Base-by-base conservation (phyloP, 805 yeast species). In the Candida tammaniensis region DNA sequence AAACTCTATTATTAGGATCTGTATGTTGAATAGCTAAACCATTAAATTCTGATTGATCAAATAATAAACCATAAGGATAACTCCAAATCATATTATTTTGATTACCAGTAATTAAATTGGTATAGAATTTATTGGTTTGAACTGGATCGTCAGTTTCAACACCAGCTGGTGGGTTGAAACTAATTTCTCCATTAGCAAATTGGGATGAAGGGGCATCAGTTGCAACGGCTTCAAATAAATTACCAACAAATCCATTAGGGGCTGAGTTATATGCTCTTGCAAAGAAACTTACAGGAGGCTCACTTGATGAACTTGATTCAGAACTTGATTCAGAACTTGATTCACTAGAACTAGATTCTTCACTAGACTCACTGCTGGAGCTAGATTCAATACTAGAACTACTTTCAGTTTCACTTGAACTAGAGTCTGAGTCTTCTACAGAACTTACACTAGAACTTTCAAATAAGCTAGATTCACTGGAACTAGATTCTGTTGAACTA, bases 121-220 rank as follows among this genome's bases (percentile, higher is more conserved):
- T 74, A 58, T 74, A 83, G 57, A 85, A 86, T 59, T 83, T 85
- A 66, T 86, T 85, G 17, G 95, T 86, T 50, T 80, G 78, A 40
- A 73, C 68, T 10, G 70, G 72, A 5, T 39, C 43, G 21, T 74
- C 75, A 3, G 46, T 46, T 14, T 41, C 44, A 23, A 75, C 77
- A 22, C 74, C 74, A 3, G 46, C 46, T n/a, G 81, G 77, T 24
- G 78, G 51, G 0, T 51, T 46, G 37, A 76, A 52, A n/a, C 71
- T 71, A 29, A 73, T 63, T 4, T 55, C 64, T 27, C 64, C 64
- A 29, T 71, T 60, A 3, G 64, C 39, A 57, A 78, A 76, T 31
- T 72, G 64, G 1, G 63, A 80, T 7, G 68, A 46, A 22, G 59
- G 58, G 5, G 25, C 38, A 11, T 31, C 31, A 3, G 48, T 70